These are phyloP conservation scores for Mortierella sp. DNA, from an alignment of 371 early-diverging fungal species.

Conservation along the genomic window DNA sequence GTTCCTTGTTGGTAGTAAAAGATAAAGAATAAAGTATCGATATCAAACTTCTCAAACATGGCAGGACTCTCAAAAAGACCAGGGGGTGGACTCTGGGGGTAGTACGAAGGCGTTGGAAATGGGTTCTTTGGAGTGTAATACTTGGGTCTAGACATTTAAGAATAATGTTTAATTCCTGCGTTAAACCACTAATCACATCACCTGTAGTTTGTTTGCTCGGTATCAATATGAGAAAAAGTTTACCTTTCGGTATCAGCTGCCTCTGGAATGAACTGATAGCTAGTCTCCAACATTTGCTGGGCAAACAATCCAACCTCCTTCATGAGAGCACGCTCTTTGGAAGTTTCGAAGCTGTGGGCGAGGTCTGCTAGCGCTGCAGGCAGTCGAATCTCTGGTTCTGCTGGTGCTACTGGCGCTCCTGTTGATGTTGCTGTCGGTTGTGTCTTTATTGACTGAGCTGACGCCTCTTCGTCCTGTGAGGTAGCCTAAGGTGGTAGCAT, in stretches of 20 bases:
- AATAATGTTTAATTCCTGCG: too few species aligned
- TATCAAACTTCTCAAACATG: constrained; percentile 92
- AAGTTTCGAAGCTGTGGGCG: constrained; percentile 80
- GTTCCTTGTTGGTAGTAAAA: constrained; percentile 99
- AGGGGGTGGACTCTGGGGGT: constrained; percentile 88
- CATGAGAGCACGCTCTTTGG: constrained; percentile 63
- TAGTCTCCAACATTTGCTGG: constrained; percentile 82
- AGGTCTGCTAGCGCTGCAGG: constrained; percentile 85
- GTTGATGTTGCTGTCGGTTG: constrained; percentile 18
- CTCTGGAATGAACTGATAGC: constrained; percentile 82
- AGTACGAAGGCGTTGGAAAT: constrained; percentile 87
- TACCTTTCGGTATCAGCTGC: constrained; percentile 82
- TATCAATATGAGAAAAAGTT: background rate
- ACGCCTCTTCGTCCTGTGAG: background rate
- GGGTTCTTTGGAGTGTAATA: constrained; percentile 82
- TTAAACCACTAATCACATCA: background rate
- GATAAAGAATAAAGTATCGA: constrained; percentile 98
- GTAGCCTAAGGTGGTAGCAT: background rate
- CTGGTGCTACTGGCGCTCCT: background rate
- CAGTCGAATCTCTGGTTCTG: constrained; percentile 67
- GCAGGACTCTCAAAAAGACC: constrained; percentile 85
- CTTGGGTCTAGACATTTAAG: constrained; percentile 69
- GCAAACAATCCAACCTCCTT: constrained; percentile 38
- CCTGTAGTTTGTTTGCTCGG: background rate
- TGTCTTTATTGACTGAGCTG: constrained; percentile 14